Evolutionary conservation across 108 stramenopile genomes (phyloP).

Genomic region (Skeletonema potamos): DNA sequence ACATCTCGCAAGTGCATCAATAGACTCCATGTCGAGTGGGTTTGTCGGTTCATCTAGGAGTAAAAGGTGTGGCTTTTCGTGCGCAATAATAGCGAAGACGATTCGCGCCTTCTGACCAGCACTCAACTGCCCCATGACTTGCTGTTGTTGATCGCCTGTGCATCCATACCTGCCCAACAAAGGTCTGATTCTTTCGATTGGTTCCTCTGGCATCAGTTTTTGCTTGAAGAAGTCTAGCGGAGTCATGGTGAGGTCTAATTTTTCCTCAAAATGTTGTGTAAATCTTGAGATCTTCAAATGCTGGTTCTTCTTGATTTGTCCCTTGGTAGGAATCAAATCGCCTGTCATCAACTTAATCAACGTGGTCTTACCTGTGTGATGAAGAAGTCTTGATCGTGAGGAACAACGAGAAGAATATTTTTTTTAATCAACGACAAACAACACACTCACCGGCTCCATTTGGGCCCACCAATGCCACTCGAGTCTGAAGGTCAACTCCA

Average conservation of each 20-base stretch:
- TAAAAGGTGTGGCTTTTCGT: conserved; percentile 95
- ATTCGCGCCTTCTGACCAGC: conserved; percentile 98
- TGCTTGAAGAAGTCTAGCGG: conserved; percentile 95
- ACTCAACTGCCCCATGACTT: conserved; percentile 87
- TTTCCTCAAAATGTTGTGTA: conserved; percentile 99
- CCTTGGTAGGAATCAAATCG: conserved; percentile 90
- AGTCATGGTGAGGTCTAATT: conserved; percentile 93
- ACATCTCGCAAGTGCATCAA: conserved; percentile 95
- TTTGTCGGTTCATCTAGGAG: conserved; percentile 98
- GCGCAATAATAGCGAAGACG: conserved; percentile 96
- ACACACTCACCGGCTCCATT: conserved; percentile 86
- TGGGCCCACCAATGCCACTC: conserved; percentile 86
- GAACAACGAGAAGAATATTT: no score
- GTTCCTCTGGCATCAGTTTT: conserved; percentile 78
- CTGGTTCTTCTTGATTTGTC: conserved; percentile 89
- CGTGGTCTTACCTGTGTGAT: conserved; percentile 86
- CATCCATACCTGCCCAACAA: conserved; percentile 95
- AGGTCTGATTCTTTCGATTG: conserved; percentile 79
- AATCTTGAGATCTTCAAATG: conserved; percentile 94
- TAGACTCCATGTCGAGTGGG: conserved; percentile 95
- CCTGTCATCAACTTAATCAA: conserved; percentile 77
- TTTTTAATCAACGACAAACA: no score
- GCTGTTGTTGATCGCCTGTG: conserved; percentile 82
- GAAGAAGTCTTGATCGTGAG: no score
- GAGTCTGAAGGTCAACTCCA: conserved; percentile 87